phyloP scores from a whole-genome alignment of 1,284 basidiomycete genomes.

The Quambalaria eucalypti region DNA sequence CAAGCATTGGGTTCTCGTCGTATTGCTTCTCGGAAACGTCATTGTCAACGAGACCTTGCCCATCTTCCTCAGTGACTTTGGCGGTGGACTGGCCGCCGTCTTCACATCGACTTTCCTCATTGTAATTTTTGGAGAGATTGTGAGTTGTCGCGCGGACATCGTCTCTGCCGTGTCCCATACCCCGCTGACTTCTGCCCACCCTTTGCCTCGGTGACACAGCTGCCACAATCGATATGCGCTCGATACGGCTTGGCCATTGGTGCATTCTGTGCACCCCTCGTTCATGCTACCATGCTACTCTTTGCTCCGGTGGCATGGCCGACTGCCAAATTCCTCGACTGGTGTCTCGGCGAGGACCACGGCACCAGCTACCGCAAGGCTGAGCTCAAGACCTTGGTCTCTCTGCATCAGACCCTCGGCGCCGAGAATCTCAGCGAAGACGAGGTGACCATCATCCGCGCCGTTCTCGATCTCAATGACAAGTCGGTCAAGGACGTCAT shows the following conservation, averaged over 20 bases:
- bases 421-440: slow-evolving; percentile 69
- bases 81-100: slow-evolving; percentile 39
- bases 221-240: slow-evolving; percentile 59
- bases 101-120: slow-evolving; percentile 43
- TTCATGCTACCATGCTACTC: slow-evolving; percentile 48
- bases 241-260: slow-evolving; percentile 84
- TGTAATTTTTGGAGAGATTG: slow-evolving; percentile 51
- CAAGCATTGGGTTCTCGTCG: slow-evolving; percentile 81
- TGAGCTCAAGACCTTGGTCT: slow-evolving; percentile 80
- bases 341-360: slow-evolving; percentile 50
- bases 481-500: slow-evolving; percentile 66
- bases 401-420: slow-evolving; percentile 65
- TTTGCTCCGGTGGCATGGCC: slow-evolving; percentile 51
- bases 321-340: slow-evolving; percentile 48
- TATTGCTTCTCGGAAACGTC: slow-evolving; percentile 75
- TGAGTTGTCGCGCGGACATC: slow-evolving; percentile 6
- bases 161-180: not conserved
- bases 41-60: slow-evolving; percentile 57
- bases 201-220: not conserved
- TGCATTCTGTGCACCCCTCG: slow-evolving; percentile 73
- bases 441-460: slow-evolving; percentile 62
- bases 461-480: slow-evolving; percentile 45
- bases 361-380: slow-evolving; percentile 48
- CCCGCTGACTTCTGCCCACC: not conserved
- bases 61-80: slow-evolving; percentile 42